phyloP scores from a whole-genome alignment of 495 filamentous ascomycete genomes.

The Penicillium goetzii region DNA sequence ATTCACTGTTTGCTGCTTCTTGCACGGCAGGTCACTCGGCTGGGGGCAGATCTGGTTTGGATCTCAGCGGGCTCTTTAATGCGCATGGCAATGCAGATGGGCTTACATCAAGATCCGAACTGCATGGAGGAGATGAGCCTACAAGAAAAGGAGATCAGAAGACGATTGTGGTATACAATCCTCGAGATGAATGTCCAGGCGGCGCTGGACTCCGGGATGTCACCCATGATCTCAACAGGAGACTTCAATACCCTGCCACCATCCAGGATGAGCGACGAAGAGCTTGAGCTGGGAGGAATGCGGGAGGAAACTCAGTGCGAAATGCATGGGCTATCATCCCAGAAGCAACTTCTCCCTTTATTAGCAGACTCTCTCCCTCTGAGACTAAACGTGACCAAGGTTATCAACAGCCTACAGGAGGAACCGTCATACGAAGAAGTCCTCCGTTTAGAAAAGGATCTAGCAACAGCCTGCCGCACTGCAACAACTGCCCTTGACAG shows the following conservation, averaged over 20 bases:
- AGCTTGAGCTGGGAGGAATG: conserved; percentile 18
- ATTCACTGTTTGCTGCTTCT: conserved; percentile 55
- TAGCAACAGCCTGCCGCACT: conserved; percentile 39
- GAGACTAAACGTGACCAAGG: conserved; percentile 41
- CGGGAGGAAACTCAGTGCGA: neutral
- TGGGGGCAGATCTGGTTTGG: conserved; percentile 57
- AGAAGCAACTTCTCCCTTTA: conserved; percentile 45
- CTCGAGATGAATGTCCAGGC: conserved; percentile 58
- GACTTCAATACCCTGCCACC: conserved; percentile 59
- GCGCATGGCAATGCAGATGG: conserved; percentile 58
- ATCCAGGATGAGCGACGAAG: conserved; percentile 51
- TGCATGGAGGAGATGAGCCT: conserved; percentile 43
- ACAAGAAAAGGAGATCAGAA: conserved; percentile 50
- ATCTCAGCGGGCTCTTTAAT: conserved; percentile 54
- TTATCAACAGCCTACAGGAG: conserved; percentile 51
- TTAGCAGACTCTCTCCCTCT: conserved; percentile 48
- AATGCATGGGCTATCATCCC: neutral
- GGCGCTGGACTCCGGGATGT: conserved; percentile 55
- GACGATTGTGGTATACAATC: conserved; percentile 62
- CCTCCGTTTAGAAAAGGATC: conserved; percentile 40
- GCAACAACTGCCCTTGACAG: conserved; percentile 16
- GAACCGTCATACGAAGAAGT: conserved; percentile 52
- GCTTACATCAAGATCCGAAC: conserved; percentile 58
- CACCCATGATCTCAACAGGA: conserved; percentile 49
- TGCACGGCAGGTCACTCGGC: conserved; percentile 48